phyloP scores from a whole-genome alignment of 768 basidiomycete species.

The Serendipita sp. region DNA sequence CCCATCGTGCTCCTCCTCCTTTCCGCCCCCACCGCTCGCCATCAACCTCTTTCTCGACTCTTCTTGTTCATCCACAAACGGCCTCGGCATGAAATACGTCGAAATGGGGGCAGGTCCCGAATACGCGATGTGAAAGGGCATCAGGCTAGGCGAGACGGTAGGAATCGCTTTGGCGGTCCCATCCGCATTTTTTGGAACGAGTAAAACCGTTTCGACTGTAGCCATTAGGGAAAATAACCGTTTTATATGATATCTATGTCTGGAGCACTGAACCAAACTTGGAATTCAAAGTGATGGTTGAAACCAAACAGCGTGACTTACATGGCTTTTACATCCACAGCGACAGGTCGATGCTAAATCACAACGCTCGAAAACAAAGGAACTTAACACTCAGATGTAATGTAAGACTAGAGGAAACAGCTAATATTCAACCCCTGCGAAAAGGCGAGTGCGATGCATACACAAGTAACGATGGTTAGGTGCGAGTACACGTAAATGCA shows the following conservation, averaged over 20 bases:
- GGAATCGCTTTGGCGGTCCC: conserved; percentile 15
- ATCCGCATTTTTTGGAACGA: too few species aligned
- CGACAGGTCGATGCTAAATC: too few species aligned
- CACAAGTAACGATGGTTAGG: too few species aligned
- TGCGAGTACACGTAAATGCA: too few species aligned
- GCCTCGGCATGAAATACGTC: conserved; percentile 49
- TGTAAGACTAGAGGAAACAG: too few species aligned
- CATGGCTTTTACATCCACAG: too few species aligned
- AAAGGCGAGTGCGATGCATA: too few species aligned
- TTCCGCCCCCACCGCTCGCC: not conserved
- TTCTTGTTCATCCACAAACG: conserved; percentile 10
- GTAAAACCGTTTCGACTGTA: not conserved
- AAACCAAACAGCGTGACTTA: too few species aligned
- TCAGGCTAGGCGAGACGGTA: conserved; percentile 47
- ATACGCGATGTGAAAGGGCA: conserved; percentile 70
- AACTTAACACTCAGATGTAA: too few species aligned
- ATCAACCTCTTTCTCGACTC: not conserved
- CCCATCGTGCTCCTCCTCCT: not conserved
- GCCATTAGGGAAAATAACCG: not conserved
- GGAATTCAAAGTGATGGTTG: not conserved
- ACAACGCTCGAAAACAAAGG: too few species aligned
- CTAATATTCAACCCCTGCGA: too few species aligned
- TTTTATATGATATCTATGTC: not conserved
- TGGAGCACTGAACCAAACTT: not conserved
- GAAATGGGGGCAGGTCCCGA: conserved; percentile 57